A percentile compares a stretch with the other conserved stretches of the same genome.
phyloP scores from a whole-genome alignment of 441 rosid species.

The Daphne laureola region DNA sequence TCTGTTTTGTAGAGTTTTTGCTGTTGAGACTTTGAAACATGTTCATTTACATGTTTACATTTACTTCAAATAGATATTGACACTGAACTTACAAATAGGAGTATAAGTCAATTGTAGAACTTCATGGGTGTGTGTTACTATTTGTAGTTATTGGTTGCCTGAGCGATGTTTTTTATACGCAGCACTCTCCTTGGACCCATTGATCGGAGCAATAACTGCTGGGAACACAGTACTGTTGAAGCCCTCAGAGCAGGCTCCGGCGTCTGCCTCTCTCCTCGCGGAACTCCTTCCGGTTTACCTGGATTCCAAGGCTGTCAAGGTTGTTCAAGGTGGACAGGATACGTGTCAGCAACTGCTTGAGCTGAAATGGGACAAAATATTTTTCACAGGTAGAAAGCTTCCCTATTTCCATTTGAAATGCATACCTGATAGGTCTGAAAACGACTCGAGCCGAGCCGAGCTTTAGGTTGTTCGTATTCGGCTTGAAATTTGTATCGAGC shows the following conservation, averaged over 20 bases:
- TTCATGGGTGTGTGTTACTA: too few relatives aligned
- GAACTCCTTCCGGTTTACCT: conserved; percentile 50
- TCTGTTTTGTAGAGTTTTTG: too few relatives aligned
- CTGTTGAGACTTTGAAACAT: too few relatives aligned
- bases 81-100: too few relatives aligned
- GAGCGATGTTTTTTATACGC: conserved; percentile 16
- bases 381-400: conserved; percentile 57
- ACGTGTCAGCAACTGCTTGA: conserved; percentile 41
- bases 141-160: not conserved
- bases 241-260: conserved; percentile 70
- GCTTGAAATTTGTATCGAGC: too few relatives aligned
- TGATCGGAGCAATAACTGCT: conserved; percentile 84
- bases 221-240: conserved; percentile 77
- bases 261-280: conserved; percentile 47
- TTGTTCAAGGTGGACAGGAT: conserved; percentile 55
- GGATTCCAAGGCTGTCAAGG: conserved; percentile 53
- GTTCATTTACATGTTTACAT: not conserved
- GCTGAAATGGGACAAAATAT: conserved; percentile 85
- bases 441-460: too few relatives aligned
- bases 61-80: too few relatives aligned
- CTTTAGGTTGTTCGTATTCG: too few relatives aligned
- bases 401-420: not conserved
- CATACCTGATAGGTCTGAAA: too few relatives aligned
- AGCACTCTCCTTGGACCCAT: conserved; percentile 70
- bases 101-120: too few relatives aligned